A percentile compares a stretch with the other conserved stretches of the same genome.
phyloP scores from a whole-genome alignment of 139 green algal genomes.

The Diplosphaera chodatii region DNA sequence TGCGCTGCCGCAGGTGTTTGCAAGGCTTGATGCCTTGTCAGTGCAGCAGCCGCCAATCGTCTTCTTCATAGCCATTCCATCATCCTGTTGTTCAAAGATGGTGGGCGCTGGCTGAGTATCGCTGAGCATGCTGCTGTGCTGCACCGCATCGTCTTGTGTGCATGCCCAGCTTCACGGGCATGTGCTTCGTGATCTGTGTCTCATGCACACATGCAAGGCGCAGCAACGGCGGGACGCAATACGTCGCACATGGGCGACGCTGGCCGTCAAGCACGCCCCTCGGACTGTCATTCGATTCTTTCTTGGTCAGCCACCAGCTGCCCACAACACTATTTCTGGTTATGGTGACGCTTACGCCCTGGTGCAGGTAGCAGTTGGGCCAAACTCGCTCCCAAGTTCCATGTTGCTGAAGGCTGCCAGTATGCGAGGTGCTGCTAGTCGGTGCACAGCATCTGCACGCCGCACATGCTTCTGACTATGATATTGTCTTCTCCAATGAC shows the following conservation, averaged over 20 bases:
- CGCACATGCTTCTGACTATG: too few species aligned
- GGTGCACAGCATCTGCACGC: too few species aligned
- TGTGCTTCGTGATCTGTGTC: too few species aligned
- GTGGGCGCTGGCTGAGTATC: not conserved
- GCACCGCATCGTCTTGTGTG: too few species aligned
- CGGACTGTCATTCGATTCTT: conserved; percentile 25
- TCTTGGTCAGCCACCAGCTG: conserved; percentile 23
- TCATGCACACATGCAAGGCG: too few species aligned
- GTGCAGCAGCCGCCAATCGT: not conserved
- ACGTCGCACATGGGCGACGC: conserved; percentile 17
- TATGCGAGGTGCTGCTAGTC: too few species aligned
- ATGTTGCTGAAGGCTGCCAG: too few species aligned
- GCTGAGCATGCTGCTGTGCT: too few species aligned
- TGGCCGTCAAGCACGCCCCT: not conserved
- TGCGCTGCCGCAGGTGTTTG: not conserved
- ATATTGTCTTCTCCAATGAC: too few species aligned
- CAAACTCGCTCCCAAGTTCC: too few species aligned
- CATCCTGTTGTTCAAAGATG: conserved; percentile 14
- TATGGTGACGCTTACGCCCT: not conserved
- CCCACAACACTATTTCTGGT: too few species aligned
- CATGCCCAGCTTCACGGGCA: too few species aligned
- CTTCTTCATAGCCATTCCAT: conserved; percentile 28
- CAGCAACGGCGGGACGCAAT: conserved; percentile 9
- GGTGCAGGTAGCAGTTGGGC: not conserved
- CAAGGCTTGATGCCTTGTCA: not conserved